Conservation (phyloP, 257 asterid genomes). For the Salvia rosmarinus region DNA sequence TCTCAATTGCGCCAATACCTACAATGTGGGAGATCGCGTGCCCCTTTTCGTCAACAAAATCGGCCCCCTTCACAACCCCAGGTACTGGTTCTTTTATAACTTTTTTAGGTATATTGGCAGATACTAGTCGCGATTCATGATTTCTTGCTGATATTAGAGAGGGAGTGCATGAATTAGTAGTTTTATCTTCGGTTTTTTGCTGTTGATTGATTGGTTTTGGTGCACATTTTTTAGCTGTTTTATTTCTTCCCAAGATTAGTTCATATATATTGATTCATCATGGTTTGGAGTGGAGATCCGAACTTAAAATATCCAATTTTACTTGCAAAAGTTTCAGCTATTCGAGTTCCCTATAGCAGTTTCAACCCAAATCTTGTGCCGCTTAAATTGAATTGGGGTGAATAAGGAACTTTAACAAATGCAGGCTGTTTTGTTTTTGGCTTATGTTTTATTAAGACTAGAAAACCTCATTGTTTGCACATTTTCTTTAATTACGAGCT, state of each 20-base stretch:
- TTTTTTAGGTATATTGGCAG: not conserved
- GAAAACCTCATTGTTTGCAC: conserved; percentile 12
- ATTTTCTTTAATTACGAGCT: conserved; percentile 7
- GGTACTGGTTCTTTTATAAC: conserved; percentile 43
- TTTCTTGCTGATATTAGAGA: not conserved
- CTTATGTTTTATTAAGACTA: not conserved
- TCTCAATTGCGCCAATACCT: conserved; percentile 42
- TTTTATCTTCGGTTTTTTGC: conserved; percentile 3
- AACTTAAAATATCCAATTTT: not conserved
- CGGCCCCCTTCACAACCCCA: conserved; percentile 87
- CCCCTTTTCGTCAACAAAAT: conserved; percentile 77
- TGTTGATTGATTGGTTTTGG: not conserved
- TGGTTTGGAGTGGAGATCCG: not conserved
- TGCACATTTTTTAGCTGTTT: not conserved
- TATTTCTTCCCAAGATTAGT: not conserved
- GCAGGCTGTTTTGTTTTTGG: not conserved
- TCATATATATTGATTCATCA: not conserved
- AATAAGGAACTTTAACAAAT: not conserved
- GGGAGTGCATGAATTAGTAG: not conserved
- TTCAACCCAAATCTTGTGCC: not conserved
- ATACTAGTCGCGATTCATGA: not conserved
- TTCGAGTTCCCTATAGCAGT: not conserved
- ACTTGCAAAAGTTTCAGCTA: not conserved
- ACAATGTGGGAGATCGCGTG: conserved; percentile 75
- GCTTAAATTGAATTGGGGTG: not conserved